These are phyloP conservation scores for Sonneratia alba DNA, from an alignment of 345 rosid species.

Conservation along the genomic window DNA sequence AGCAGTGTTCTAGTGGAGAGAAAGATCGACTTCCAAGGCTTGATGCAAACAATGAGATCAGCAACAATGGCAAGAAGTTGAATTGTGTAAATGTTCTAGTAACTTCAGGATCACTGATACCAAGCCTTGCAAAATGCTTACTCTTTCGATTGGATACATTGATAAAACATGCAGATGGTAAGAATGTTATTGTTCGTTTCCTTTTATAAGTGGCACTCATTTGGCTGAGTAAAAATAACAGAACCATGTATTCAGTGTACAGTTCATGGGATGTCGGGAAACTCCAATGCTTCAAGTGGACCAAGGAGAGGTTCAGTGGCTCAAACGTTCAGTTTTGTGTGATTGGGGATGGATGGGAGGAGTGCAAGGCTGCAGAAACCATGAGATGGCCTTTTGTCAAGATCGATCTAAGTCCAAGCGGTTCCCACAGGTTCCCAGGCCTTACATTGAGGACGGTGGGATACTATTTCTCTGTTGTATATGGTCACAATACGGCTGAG, in stretches of 20 bases:
- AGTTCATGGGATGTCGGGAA: constrained; percentile 81
- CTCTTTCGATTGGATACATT: constrained; percentile 58
- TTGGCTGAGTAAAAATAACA: neutral
- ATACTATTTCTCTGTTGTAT: constrained; percentile 54
- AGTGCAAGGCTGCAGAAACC: constrained; percentile 71
- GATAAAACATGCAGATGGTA: constrained; percentile 56
- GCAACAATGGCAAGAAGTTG: constrained; percentile 15
- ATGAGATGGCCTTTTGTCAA: constrained; percentile 85
- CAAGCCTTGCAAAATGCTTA: constrained; percentile 81
- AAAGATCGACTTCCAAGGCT: constrained; percentile 22
- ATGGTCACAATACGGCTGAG: constrained; percentile 18
- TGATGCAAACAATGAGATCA: constrained; percentile 11
- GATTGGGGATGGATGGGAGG: constrained; percentile 89
- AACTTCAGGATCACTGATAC: constrained; percentile 84
- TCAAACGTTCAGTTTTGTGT: constrained; percentile 55
- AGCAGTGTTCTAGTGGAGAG: constrained; percentile 49
- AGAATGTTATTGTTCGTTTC: constrained; percentile 16
- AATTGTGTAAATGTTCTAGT: constrained; percentile 57
- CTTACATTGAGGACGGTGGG: constrained; percentile 56
- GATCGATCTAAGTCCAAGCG: constrained; percentile 51
- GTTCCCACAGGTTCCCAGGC: constrained; percentile 75
- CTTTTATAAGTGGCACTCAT: neutral
- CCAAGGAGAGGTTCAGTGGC: constrained; percentile 43
- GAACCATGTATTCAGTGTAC: constrained; percentile 38
- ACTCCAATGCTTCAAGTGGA: constrained; percentile 64